Base-by-base conservation (phyloP, 805 yeast species). In the Kazachstania psychrophila region DNA sequence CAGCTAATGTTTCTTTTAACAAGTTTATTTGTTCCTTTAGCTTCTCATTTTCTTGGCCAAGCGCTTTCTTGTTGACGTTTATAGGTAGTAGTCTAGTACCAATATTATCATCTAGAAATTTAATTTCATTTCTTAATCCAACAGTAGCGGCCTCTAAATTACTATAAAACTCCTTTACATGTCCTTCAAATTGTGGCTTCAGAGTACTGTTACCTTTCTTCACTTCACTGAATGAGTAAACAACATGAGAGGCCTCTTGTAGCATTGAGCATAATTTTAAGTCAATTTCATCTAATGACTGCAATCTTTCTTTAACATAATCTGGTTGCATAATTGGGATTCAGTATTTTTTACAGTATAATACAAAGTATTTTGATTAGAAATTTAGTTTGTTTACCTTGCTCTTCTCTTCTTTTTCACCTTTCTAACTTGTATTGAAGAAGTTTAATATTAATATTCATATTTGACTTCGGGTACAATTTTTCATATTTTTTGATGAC, bases 1-100 rank as follows among this genome's bases (percentile, higher is more conserved):
- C 31, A 10, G 38, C 19, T 18, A 49, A 25, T 2, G 40, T 28
- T 5, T 42, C 41, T 31, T 38, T 40, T 23, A 56, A 40, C 7
- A 47, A 31, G 6, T 31, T 33, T 15, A 50, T 36, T 31, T 56
- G 61, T 28, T 55, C 61, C 15, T 38, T 33, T 39, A 58, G 31
- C 37, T 56, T 56, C 29, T 52, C 60, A 26, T 54, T 54, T 37
- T 56, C 61, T 36, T 56, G 61, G 6, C 59, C 61, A 1, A 47
- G 34, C 12, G 60, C 58, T 33, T 51, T 52, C 45, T 58, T 58
- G 36, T 48, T 53, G 10, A 54, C 54, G 27, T 44, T 49, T 9
- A 56, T 52, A 7, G 62, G 62, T 15, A 58, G 43, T 23, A 57
- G 32, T 23, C 57, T 40, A 3, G 52, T 48, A 10, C 62, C 62